These are phyloP conservation scores for Gautieria morchelliformis DNA, from an alignment of 768 basidiomycete genomes.

Conservation along the genomic window DNA sequence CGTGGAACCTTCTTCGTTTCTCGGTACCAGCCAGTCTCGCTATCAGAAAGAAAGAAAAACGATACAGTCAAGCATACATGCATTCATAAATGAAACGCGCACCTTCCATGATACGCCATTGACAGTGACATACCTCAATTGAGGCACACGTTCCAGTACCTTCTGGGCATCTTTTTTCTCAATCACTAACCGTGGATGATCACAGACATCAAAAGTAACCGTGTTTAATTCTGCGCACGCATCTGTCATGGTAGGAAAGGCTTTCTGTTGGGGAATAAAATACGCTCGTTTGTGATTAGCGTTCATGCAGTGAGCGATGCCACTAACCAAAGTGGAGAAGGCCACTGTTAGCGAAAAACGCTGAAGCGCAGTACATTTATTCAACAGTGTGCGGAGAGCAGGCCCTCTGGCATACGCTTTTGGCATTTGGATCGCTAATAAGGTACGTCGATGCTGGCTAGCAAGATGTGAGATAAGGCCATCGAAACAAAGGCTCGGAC, in stretches of 20 bases:
- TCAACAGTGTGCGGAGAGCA: not conserved
- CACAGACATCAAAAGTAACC: not conserved
- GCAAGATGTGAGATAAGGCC: constrained; percentile 32
- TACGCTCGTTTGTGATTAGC: not conserved
- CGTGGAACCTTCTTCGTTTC: not conserved
- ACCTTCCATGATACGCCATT: not conserved
- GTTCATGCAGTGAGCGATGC: not conserved
- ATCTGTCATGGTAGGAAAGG: not conserved
- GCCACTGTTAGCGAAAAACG: not conserved
- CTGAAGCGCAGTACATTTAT: not conserved
- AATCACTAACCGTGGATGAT: not conserved
- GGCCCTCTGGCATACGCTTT: not conserved
- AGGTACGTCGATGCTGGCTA: constrained; percentile 18
- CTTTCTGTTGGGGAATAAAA: not conserved
- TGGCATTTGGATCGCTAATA: not conserved
- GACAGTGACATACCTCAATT: not conserved
- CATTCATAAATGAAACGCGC: not conserved
- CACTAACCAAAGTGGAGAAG: not conserved
- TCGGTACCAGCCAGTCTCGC: not conserved
- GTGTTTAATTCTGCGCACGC: not conserved
- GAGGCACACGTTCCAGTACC: not conserved
- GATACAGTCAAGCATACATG: not conserved
- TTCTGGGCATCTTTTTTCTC: not conserved
- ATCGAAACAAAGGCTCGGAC: constrained; percentile 21
- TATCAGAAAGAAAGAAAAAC: not conserved